Base-by-base conservation (phyloP, 1,284 basidiomycete genomes). In the Neolentinus lepideus region DNA sequence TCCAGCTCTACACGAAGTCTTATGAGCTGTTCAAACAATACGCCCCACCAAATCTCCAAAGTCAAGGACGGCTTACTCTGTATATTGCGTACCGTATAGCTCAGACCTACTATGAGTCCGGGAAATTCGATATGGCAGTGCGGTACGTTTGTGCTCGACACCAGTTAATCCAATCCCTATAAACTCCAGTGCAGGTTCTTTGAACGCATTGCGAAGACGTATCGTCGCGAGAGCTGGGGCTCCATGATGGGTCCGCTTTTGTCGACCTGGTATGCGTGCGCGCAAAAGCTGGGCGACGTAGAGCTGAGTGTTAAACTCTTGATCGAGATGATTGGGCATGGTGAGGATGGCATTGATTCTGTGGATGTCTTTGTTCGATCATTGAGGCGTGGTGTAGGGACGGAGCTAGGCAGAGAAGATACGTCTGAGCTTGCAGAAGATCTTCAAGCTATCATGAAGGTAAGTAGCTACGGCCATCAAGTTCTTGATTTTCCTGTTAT, bases 11-110 rank as follows among this genome's bases (percentile, higher is more conserved):
- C 64, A 94, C 91, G 1, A 92, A 94, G 65, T 80, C 94, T 1
- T 95, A 96, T 66, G 89, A 94, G 61, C 68, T 92, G 10, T 92
- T 96, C 75, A 95, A 94, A 71, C 86, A 83, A 60, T 79, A 88
- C 63, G 76, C 73, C 36, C 69, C 78, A 47, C 67, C 67, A 60
- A 77, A 61, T 54, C 55, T 55, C 11, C 73, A 76, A 31, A 76
- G 74, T 31, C 83, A 88, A 58, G 83, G 83, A 1, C 82, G 92
- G 3, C 72, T 92, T 58, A 93, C 90, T 0, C 73, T 94, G 12
- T 92, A 84, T 76, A 87, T 97, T 47, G 93, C 92, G 1, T 88
- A 83, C 68, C 82, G 85, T 36, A 94, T 96, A 50, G 93, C 93
- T 0, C 80, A 88, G 59, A 89, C 89, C 1, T 94, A 97, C 66